Evolutionary conservation across 441 rosid species (phyloP).

Genomic region (Dalechampia spathulata): DNA sequence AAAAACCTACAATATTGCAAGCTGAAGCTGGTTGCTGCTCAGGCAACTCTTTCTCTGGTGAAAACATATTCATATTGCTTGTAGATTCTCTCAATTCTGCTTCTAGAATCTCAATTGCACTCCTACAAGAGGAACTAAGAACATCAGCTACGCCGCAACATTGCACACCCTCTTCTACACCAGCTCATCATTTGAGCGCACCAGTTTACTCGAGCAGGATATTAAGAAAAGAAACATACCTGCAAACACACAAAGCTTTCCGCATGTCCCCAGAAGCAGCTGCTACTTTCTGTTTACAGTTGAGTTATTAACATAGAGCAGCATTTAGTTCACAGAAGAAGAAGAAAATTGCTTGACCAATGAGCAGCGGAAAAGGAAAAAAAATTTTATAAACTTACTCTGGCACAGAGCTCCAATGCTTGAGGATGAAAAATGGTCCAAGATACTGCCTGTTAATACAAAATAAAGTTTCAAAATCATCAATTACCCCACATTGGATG

Average conservation of each 20-base stretch:
- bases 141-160: not conserved
- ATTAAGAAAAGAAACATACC: slow-evolving; percentile 27
- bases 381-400: slow-evolving; percentile 68
- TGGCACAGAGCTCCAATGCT: slow-evolving; percentile 91
- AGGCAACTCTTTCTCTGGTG: slow-evolving; percentile 16
- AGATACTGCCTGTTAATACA: slow-evolving; percentile 48
- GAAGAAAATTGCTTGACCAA: no score
- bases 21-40: slow-evolving; percentile 20
- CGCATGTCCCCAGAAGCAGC: slow-evolving; percentile 97
- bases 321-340: no score
- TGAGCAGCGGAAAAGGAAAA: no score
- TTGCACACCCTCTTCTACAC: not conserved
- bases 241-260: slow-evolving; percentile 85
- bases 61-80: slow-evolving; percentile 15
- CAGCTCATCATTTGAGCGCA: not conserved
- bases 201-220: not conserved
- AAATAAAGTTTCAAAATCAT: slow-evolving; percentile 4
- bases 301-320: slow-evolving; percentile 11
- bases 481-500: not conserved
- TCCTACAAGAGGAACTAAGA: slow-evolving; percentile 37
- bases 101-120: slow-evolving; percentile 76
- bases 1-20: slow-evolving; percentile 19
- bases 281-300: slow-evolving; percentile 66
- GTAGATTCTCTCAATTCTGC: slow-evolving; percentile 45
- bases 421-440: slow-evolving; percentile 57